Percentiles rank a stretch among this genome's conserved stretches.
phyloP scores from a whole-genome alignment of 2,329 filamentous ascomycete genomes.

The Sporothrix brasiliensis region DNA sequence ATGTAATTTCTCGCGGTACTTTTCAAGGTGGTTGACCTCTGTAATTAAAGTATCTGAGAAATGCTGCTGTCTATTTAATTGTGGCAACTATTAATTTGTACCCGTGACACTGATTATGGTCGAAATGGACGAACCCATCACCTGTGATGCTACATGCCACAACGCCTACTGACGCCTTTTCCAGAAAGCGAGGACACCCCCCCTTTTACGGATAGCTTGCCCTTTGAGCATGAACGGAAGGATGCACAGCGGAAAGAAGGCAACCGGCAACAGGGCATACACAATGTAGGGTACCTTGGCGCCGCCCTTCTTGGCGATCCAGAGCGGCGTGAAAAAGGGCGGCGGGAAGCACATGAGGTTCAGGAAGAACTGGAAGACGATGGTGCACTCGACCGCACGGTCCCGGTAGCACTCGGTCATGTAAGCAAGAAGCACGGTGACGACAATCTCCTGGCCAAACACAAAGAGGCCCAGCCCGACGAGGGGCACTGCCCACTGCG shows the following conservation, averaged over 20 bases:
- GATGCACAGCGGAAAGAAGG: slow-evolving; percentile 32
- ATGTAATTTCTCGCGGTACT: too few relatives aligned
- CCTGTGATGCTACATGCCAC: too few relatives aligned
- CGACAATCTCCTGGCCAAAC: slow-evolving; percentile 34
- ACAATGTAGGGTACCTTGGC: slow-evolving; percentile 34
- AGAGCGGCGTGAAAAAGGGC: slow-evolving; percentile 35
- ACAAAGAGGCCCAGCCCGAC: slow-evolving; percentile 30
- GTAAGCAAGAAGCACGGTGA: slow-evolving; percentile 35
- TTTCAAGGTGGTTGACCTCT: too few relatives aligned
- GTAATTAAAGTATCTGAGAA: too few relatives aligned
- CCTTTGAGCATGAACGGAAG: slow-evolving; percentile 35
- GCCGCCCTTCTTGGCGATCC: slow-evolving; percentile 31
- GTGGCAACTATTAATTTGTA: too few relatives aligned
- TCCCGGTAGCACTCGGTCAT: slow-evolving; percentile 36
- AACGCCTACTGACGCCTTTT: not conserved
- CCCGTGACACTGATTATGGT: too few relatives aligned
- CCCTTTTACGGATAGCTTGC: slow-evolving; percentile 29
- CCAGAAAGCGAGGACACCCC: not conserved
- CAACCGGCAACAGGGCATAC: slow-evolving; percentile 31
- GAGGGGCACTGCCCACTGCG: slow-evolving; percentile 29
- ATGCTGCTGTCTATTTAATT: too few relatives aligned
- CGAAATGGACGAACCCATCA: too few relatives aligned
- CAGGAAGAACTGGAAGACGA: slow-evolving; percentile 36
- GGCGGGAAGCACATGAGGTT: slow-evolving; percentile 35
- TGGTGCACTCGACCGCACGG: slow-evolving; percentile 32